Base-by-base conservation (phyloP, 2,329 filamentous ascomycete species). In the Trichoderma sp. region DNA sequence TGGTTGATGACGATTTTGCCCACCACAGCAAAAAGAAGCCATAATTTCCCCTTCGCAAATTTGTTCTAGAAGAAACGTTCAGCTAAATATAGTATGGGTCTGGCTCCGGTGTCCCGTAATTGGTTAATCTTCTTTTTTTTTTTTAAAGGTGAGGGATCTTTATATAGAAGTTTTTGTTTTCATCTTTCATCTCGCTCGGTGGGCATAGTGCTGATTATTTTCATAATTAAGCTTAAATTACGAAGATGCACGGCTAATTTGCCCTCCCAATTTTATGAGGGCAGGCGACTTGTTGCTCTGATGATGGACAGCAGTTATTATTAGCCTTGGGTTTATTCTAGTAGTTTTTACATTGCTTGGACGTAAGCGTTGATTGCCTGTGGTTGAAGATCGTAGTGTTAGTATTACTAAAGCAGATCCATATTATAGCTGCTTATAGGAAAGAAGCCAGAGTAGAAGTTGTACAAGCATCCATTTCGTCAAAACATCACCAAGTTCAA, bases 201-300 rank as follows among this genome's bases (percentile, higher is more conserved):
- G 9, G 50, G 35, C 45, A 31, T 53, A 69, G 14, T 14, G 27
- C 38, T 67, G 11, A n/a, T n/a, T n/a, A 45, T 45, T 41, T 38
- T 21, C 45, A 53, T 53, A 59, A 59, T 69, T 69, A 59, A 69
- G 66, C 66, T 69, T 69, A 69, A 41, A 38, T 69, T 33, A 3
- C 12, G 11, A 7, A 18, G 27, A 38, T 38, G 8, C 66, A 31
- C 21, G n/a, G 45, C 56, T 33, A 38, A 35, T 31, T 27, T 18
- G 4, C 31, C 31, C 12, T 3, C 45, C 45, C 21, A 24, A 16
- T 69, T n/a, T 38, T 53, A 11, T 27, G 65, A 56, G 6, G 29
- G 29, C 29, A 31, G 5, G 29, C 27, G 27, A 27, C 27, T 27
- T 27, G 27, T 27, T 27, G 27, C 27, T 27, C 50, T 27, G 27